Conservation (phyloP, 352 stramenopile genomes). For the Phytophthora macrochlamydospora region DNA sequence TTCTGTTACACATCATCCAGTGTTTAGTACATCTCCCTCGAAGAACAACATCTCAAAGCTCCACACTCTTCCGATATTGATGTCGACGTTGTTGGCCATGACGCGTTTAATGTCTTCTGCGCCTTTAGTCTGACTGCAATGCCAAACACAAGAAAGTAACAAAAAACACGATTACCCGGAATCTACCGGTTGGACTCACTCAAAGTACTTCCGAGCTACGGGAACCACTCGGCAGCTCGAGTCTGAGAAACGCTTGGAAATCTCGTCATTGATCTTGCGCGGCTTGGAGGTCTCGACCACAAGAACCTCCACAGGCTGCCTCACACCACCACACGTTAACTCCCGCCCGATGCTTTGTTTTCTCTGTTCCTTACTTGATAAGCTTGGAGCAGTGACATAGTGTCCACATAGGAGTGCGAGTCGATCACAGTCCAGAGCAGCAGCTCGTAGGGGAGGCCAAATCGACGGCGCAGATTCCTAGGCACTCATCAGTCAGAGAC, state of each 20-base stretch:
- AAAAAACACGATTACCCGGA: background rate
- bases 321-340: background rate
- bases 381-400: constrained; percentile 67
- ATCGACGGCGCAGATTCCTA: constrained; percentile 77
- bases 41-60: background rate
- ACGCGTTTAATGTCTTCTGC: constrained; percentile 84
- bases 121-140: constrained; percentile 78
- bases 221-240: constrained; percentile 68
- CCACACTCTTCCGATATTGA: constrained; percentile 76
- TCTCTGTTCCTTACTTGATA: constrained; percentile 50
- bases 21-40: constrained; percentile 1
- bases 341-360: background rate
- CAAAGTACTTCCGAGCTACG: constrained; percentile 80
- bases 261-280: constrained; percentile 73
- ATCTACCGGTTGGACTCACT: constrained; percentile 40
- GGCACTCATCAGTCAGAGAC: background rate
- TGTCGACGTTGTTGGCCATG: constrained; percentile 82
- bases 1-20: constrained; percentile 48
- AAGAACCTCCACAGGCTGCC: constrained; percentile 75
- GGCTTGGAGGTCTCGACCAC: constrained; percentile 66
- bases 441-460: constrained; percentile 73
- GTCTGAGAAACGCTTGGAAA: constrained; percentile 57
- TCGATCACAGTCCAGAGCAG: constrained; percentile 84
- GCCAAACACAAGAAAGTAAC: background rate
- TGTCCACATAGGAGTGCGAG: constrained; percentile 76